phyloP scores from a whole-genome alignment of 805 yeast genomes.

The Cyberlindnera bimundalis region DNA sequence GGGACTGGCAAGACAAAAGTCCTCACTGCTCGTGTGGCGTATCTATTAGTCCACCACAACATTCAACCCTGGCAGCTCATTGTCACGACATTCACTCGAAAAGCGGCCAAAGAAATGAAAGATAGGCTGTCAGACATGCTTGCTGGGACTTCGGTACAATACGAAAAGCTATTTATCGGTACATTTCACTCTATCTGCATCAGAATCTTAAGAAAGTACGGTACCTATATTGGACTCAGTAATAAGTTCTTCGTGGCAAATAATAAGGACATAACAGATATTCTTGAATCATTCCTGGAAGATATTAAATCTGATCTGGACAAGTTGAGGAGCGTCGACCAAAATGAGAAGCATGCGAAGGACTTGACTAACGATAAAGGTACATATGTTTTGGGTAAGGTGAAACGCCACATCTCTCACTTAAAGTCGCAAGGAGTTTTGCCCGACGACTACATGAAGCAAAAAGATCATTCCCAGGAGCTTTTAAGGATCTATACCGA shows the following conservation, averaged over 20 bases:
- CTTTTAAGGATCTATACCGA: constrained; percentile 41
- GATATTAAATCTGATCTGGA: constrained; percentile 7
- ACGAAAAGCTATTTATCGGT: constrained; percentile 61
- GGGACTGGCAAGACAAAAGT: constrained; percentile 78
- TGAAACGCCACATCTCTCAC: constrained; percentile 40
- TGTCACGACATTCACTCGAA: constrained; percentile 90
- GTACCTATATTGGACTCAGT: constrained; percentile 43
- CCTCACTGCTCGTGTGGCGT: constrained; percentile 73
- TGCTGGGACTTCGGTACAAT: constrained; percentile 29
- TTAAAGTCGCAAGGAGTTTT: constrained; percentile 51
- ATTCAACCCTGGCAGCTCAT: constrained; percentile 62
- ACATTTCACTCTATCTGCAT: constrained; percentile 87
- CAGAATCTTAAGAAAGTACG: constrained; percentile 53
- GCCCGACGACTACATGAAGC: constrained; percentile 38
- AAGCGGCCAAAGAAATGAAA: constrained; percentile 84
- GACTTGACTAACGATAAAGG: constrained; percentile 14
- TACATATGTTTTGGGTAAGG: constrained; percentile 7
- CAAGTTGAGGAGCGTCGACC: constrained; percentile 2
- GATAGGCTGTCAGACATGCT: constrained; percentile 49
- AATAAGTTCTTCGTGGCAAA: constrained; percentile 54
- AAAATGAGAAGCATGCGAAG: not conserved
- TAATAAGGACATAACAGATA: constrained; percentile 52
- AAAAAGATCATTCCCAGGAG: constrained; percentile 29
- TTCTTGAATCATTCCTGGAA: constrained; percentile 38
- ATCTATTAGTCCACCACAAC: constrained; percentile 48